Base-by-base conservation (phyloP, 495 filamentous ascomycete species). In the Penicillium canescens region DNA sequence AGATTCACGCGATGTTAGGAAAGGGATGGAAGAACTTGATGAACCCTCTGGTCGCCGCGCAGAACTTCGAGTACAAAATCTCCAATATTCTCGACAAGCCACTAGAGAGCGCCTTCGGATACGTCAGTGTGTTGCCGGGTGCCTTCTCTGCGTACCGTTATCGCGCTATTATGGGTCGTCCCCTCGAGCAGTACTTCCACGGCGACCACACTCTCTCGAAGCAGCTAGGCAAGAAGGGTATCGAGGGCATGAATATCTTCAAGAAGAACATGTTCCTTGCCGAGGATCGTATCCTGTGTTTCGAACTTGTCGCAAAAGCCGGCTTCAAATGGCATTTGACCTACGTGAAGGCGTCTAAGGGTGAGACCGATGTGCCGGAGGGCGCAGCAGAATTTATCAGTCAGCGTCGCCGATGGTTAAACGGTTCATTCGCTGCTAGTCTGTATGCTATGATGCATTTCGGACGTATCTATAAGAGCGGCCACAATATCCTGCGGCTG, bases 251-350 rank as follows among this genome's bases (percentile, higher is more conserved):
- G 94, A 97, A 97, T 63, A 98, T 98, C 58, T 98, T 98, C 85
- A 98, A 98, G 79, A 98, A 98, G 83, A 98, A 98, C 82, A 98
- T 98, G 94, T 98, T 98, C 81, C 89, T 98, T 80, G 94, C 94
- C 63, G 94, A 98, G 74, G 94, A 98, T 83, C 91, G 94, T 80
- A 98, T 98, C 77, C 82, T 98, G 39, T 98, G 94, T 76, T 98
- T 98, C 79, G 94, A 98, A 68, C 78, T 98, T 66, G 94, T 97
- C 46, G 94, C 93, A 56, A 98, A 98, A 74, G 92, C 94, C 14
- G 94, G 94, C 46, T 93, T 91, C 60, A 98, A 96, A 71, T 98
- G 94, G 94, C 94, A 98, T 81, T 68, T 97, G 63, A 92, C 89
- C 46, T 98, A 98, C 66, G 92, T 98, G 74, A 96, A 97, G 76